phyloP scores from a whole-genome alignment of 2,329 filamentous ascomycete species.

The Penicillium sp. region DNA sequence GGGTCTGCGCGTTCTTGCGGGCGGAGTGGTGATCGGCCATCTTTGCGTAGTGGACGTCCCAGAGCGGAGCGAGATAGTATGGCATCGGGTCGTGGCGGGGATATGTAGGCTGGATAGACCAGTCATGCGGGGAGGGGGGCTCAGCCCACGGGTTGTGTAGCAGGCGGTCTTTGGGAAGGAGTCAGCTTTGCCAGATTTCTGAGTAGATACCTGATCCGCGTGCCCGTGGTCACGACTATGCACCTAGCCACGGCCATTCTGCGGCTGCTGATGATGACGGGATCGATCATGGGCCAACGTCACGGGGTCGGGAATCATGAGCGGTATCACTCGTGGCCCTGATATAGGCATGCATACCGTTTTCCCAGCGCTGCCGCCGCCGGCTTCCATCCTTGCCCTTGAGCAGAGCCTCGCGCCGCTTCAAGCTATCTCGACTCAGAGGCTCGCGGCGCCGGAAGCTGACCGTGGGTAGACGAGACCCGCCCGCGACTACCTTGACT shows the following conservation, averaged over 20 bases:
- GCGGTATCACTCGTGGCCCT: background rate
- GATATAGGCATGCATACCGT: conserved; percentile 60
- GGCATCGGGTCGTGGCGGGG: conserved; percentile 72
- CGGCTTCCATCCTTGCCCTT: conserved; percentile 91
- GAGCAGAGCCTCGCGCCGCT: conserved; percentile 71
- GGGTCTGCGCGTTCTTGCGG: conserved; percentile 44
- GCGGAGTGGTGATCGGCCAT: conserved; percentile 39
- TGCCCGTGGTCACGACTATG: background rate
- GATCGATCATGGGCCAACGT: background rate
- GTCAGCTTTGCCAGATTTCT: conserved; percentile 26
- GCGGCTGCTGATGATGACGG: background rate
- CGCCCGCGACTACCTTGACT: conserved; percentile 27
- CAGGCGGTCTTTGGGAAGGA: conserved; percentile 67
- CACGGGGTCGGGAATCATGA: background rate
- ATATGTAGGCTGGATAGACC: conserved; percentile 79
- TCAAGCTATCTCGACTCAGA: conserved; percentile 62
- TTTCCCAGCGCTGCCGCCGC: conserved; percentile 89
- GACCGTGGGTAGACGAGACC: conserved; percentile 36
- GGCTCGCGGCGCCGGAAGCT: conserved; percentile 57
- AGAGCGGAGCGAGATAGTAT: conserved; percentile 84
- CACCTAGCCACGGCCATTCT: background rate
- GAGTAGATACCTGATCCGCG: background rate
- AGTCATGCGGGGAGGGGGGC: conserved; percentile 80
- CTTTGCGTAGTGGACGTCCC: conserved; percentile 65
- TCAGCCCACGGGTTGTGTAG: conserved; percentile 83